Evolutionary conservation across 192 early-diverging fungal genomes (phyloP), one percentile per base, ranked within the genome.

Genomic region (Entophlyctis helioformis): DNA sequence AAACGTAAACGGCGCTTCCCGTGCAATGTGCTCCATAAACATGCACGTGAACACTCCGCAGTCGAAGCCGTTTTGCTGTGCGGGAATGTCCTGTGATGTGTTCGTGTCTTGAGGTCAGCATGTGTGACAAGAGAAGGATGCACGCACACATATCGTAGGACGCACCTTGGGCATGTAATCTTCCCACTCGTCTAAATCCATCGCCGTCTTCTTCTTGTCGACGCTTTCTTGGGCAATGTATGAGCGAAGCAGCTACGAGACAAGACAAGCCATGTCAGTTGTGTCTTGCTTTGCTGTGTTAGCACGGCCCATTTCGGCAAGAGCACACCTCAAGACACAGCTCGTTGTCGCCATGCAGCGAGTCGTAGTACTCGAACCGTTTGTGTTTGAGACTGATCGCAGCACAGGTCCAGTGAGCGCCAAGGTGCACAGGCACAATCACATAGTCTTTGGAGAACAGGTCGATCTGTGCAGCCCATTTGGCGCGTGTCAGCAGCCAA

Each of bases 1-100:
- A 63, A 91, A 91, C 18, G 66, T 66, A 54, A 91, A 81, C 0
- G 62, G 62, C n/a, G 56, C 46, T n/a, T 61, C 59, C 21, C 86
- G 60, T 1, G 77, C 46, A 12, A 63, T 46, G 50, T 78, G 74
- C 46, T 97, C 89, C 6, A 87, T 83, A 71, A 93, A 91, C 13
- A 80, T 81, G 45, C 77, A 82, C 0, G 89, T 81, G 57, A 97
- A 97, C 4, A 95, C 89, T 8, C 94, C 94, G 54, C 94, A 97
- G 67, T 97, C 94, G 41, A 77, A 89, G 13, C 84, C 84, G 50
- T 97, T 97, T 24, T 61, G 37, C 60, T 97, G 94, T 4, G 62
- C 56, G 0, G 94, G 94, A 26, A 86, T 84, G 49, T 81, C 62
- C 62, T 89, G 63, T 15, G 47, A n/a, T 6, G 27, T 18, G 28